Base-by-base conservation (phyloP, 2,329 filamentous ascomycete species). In the Alternaria angustiovoidea region DNA sequence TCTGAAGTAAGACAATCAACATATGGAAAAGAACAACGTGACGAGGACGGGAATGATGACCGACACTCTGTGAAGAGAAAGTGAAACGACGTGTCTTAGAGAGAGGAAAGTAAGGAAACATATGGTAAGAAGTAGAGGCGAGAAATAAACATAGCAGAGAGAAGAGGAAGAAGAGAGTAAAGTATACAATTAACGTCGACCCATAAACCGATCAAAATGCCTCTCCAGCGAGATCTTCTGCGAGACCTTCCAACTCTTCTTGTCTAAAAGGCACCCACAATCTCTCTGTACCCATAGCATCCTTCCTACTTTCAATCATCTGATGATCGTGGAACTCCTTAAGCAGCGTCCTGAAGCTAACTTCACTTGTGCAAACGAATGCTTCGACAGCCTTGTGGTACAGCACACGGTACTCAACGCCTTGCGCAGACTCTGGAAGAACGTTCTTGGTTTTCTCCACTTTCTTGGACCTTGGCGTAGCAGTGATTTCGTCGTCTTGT, bases 271-370 rank as follows among this genome's bases (percentile, higher is more conserved):
- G 95, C 14, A 97, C 87, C 67, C 91, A 91, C 47, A 99, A 79
- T 53, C 95, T 82, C 76, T 98, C 95, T 2, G 91, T 94, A 3
- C 95, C 95, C 57, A 94, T 83, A 0, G 87, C 86, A 77, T 99
- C 94, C 74, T 94, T 94, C 63, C 89, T 88, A 63, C 91, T 96
- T 56, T 92, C 92, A 64, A 99, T 91, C 88, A 99, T 98, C 74
- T 97, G 93, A 81, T 99, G 95, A 73, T 99, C 95, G 75, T 97
- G 93, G 78, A 99, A 95, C 86, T 99, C 95, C 81, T 98, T 98
- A 64, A 99, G 80, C 75, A 99, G 78, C 26, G 94, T 97, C 62
- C 95, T 86, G 81, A 98, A 98, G 63, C 92, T 93, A 86, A 98
- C 93, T 81, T 98, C 95, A 61, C 91, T 97, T 69, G 92, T 95